phyloP scores from a whole-genome alignment of 345 rosid genomes.

The Eucalyptus tenuipes region DNA sequence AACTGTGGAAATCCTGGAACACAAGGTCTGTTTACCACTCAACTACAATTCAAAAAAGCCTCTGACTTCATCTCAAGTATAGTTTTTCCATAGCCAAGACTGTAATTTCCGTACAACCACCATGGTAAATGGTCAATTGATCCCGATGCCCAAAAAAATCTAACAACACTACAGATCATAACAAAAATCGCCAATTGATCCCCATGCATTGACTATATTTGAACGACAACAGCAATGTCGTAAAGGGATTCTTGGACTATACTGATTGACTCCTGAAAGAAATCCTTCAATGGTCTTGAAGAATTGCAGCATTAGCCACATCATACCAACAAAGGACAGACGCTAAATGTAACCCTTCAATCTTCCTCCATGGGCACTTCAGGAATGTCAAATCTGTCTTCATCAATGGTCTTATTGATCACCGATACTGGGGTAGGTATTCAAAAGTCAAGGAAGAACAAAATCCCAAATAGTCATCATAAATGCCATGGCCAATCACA shows the following conservation, averaged over 20 bases:
- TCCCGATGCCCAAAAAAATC: not conserved
- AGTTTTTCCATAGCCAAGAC: not conserved
- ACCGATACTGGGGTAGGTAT: slow-evolving; percentile 46
- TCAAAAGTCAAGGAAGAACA: slow-evolving; percentile 39
- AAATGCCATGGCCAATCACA: not conserved
- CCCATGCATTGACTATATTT: not conserved
- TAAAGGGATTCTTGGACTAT: not conserved
- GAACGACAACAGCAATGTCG: not conserved
- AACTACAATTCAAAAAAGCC: not conserved
- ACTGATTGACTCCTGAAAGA: not conserved
- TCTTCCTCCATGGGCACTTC: slow-evolving; percentile 98
- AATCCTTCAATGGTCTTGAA: not conserved
- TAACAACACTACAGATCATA: not conserved
- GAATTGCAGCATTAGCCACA: not conserved
- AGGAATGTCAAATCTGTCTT: slow-evolving; percentile 93
- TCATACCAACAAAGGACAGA: not conserved
- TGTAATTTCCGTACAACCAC: not conserved
- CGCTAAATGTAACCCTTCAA: slow-evolving; percentile 6
- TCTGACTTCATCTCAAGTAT: not conserved
- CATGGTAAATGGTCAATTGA: not conserved
- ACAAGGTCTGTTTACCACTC: not conserved
- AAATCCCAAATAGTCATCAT: not conserved
- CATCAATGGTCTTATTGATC: slow-evolving; percentile 63
- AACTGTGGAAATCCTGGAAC: not conserved
- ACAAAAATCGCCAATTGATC: not conserved